A percentile compares a stretch with the other conserved stretches of the same genome.
These are phyloP conservation scores for Tylopilus plumbeoviolaceoides DNA, from an alignment of 768 basidiomycete species.

Conservation along the genomic window DNA sequence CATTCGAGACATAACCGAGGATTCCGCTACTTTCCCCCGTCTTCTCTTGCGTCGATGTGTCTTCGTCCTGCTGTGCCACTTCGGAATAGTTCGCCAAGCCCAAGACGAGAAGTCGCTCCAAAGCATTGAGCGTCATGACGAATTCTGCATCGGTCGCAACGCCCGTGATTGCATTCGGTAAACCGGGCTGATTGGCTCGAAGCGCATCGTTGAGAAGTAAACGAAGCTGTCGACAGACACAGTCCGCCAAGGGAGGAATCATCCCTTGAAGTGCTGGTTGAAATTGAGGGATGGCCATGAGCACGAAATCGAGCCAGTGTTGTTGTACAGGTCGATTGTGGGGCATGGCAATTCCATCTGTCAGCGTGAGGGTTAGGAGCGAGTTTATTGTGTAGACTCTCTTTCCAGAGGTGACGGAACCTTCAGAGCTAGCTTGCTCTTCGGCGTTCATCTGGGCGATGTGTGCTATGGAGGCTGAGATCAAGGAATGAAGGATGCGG, in stretches of 20 bases:
- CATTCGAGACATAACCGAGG: slow-evolving; percentile 86
- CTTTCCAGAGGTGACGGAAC: slow-evolving; percentile 29
- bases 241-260: slow-evolving; percentile 73
- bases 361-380: slow-evolving; percentile 69
- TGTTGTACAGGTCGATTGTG: slow-evolving; percentile 80
- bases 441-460: slow-evolving; percentile 27
- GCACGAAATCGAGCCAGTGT: slow-evolving; percentile 95
- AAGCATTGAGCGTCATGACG: slow-evolving; percentile 74
- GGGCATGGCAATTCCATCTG: slow-evolving; percentile 70
- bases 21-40: slow-evolving; percentile 59
- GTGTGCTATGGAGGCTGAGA: slow-evolving; percentile 55
- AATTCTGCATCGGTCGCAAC: slow-evolving; percentile 75
- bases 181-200: slow-evolving; percentile 37
- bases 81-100: slow-evolving; percentile 61
- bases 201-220: slow-evolving; percentile 52
- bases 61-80: slow-evolving; percentile 50
- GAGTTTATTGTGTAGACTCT: slow-evolving; percentile 56
- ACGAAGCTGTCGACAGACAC: slow-evolving; percentile 69
- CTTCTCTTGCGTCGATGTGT: slow-evolving; percentile 50
- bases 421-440: slow-evolving; percentile 33
- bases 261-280: slow-evolving; percentile 64
- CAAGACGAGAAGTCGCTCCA: slow-evolving; percentile 79
- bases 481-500: slow-evolving; percentile 83
- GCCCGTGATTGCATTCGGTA: slow-evolving; percentile 41
- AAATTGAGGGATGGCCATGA: slow-evolving; percentile 87